These are phyloP conservation scores for Amoebophrya sp. DNA, from an alignment of 169 alveolate species.

Conservation along the genomic window DNA sequence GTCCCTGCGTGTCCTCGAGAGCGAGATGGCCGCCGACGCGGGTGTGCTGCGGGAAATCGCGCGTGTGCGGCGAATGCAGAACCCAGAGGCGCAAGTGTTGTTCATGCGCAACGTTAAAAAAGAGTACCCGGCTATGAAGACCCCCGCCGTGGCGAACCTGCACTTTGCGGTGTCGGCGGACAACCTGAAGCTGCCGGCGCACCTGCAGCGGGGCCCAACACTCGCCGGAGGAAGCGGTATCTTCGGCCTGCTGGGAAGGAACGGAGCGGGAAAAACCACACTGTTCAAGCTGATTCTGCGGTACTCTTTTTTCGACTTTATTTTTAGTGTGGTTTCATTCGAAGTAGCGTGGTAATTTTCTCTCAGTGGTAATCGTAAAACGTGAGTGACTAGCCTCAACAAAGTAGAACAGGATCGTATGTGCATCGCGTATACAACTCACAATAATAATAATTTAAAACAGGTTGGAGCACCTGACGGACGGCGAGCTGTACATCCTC, in stretches of 20 bases:
- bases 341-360: too few species aligned
- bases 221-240: slow-evolving; percentile 37
- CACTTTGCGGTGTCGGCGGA: not conserved
- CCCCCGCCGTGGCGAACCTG: not conserved
- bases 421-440: too few species aligned
- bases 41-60: not conserved
- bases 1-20: not conserved
- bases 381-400: too few species aligned
- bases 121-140: not conserved
- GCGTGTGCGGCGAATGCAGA: not conserved
- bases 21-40: not conserved
- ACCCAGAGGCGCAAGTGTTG: not conserved
- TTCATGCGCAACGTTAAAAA: not conserved
- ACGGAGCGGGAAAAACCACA: slow-evolving; percentile 75
- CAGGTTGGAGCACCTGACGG: not conserved
- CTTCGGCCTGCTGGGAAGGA: slow-evolving; percentile 65
- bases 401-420: too few species aligned
- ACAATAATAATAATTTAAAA: not conserved
- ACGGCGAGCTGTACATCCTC: not conserved
- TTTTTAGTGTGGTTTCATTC: too few species aligned
- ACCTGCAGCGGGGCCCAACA: not conserved
- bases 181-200: not conserved
- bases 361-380: too few species aligned
- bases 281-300: slow-evolving; percentile 44
- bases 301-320: too few species aligned